A percentile compares a stretch with the other conserved stretches of the same genome.
Evolutionary conservation across 2,329 filamentous ascomycete genomes (phyloP).

Genomic region (Stachybotrys chlorohalonatus): DNA sequence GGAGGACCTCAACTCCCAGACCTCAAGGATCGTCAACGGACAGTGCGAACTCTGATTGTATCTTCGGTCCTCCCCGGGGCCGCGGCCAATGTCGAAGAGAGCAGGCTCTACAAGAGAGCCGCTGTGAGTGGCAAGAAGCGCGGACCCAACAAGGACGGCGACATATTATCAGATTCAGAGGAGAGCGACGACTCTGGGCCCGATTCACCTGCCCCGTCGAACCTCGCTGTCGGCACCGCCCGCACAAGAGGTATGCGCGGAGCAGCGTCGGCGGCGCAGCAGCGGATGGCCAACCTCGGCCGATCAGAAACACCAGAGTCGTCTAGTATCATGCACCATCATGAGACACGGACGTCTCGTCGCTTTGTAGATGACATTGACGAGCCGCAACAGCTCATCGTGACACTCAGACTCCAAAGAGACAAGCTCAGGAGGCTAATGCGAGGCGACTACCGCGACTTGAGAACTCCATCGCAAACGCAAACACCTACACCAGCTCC

Average conservation of each 20-base stretch:
- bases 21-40: constrained; percentile 87
- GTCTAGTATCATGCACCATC: constrained; percentile 48
- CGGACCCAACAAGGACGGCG: constrained; percentile 45
- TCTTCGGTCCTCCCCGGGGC: constrained; percentile 88
- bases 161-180: constrained; percentile 70
- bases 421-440: constrained; percentile 62
- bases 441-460: constrained; percentile 40
- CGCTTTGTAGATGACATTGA: constrained; percentile 70
- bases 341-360: constrained; percentile 62
- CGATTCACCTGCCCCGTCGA: constrained; percentile 74
- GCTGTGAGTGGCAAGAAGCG: constrained; percentile 52
- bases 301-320: constrained; percentile 87
- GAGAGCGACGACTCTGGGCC: constrained; percentile 82
- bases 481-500: constrained; percentile 20
- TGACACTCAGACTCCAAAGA: constrained; percentile 66
- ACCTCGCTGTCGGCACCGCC: constrained; percentile 65
- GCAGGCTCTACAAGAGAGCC: constrained; percentile 74
- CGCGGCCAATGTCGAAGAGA: constrained; percentile 71
- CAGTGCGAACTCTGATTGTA: constrained; percentile 84
- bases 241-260: constrained; percentile 83
- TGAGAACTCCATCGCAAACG: constrained; percentile 23
- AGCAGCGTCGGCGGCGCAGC: constrained; percentile 77
- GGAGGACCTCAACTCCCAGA: constrained; percentile 92
- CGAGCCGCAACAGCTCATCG: constrained; percentile 57
- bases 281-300: constrained; percentile 72